A percentile compares a stretch with the other conserved stretches of the same genome.
phyloP scores from a whole-genome alignment of 257 asterid genomes.

The Solanum pennellii region DNA sequence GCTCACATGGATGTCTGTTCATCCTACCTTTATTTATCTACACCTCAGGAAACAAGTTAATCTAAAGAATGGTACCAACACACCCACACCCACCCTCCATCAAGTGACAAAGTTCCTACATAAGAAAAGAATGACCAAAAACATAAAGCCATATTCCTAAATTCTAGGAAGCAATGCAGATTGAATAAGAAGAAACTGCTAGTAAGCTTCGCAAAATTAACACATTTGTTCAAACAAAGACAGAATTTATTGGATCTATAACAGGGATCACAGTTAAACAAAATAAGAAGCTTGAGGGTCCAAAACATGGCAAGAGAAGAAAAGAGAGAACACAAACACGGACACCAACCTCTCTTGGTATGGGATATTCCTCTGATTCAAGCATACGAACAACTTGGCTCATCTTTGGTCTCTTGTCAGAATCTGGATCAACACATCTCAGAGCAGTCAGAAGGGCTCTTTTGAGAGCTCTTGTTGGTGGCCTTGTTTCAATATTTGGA shows the following conservation, averaged over 20 bases:
- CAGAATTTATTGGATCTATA: background rate
- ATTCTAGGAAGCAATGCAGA: background rate
- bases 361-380: constrained; percentile 94
- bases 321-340: background rate
- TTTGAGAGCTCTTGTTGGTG: constrained; percentile 86
- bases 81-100: background rate
- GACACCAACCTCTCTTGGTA: constrained; percentile 76
- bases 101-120: background rate
- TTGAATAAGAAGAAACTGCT: background rate
- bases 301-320: background rate
- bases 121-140: background rate
- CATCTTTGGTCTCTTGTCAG: constrained; percentile 95
- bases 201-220: background rate
- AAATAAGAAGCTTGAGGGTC: background rate
- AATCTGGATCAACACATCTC: constrained; percentile 98
- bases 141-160: background rate
- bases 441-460: constrained; percentile 88
- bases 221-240: background rate
- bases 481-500: constrained; percentile 70
- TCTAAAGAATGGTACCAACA: background rate
- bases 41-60: background rate
- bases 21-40: background rate
- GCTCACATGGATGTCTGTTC: background rate
- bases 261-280: background rate
- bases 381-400: constrained; percentile 96